These are phyloP conservation scores for Symbiodinium pilosum DNA, from an alignment of 73 alveolate species.

Conservation along the genomic window DNA sequence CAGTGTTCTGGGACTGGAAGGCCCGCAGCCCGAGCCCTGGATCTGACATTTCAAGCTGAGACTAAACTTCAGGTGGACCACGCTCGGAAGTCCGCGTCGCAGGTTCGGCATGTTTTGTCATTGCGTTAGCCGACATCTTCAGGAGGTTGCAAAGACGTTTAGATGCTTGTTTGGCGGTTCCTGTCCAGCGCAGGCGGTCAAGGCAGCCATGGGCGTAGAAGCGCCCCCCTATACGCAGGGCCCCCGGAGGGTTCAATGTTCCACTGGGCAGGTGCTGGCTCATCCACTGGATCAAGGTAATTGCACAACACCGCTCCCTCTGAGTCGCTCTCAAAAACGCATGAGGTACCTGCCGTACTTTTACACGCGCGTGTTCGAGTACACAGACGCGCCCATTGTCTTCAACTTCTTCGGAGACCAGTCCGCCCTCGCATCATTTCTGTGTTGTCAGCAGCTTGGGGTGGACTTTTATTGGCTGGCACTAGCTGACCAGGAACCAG, in stretches of 20 bases:
- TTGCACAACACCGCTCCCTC: too few species aligned
- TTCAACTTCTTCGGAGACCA: conserved; percentile 93
- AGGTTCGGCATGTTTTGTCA: not conserved
- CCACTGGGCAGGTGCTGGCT: too few species aligned
- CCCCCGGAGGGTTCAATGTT: not conserved
- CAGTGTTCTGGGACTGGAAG: too few species aligned
- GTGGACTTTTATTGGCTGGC: too few species aligned
- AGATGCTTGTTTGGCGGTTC: not conserved
- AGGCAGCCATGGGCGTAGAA: conserved; percentile 52
- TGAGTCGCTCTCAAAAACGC: too few species aligned
- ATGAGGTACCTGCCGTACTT: conserved; percentile 71
- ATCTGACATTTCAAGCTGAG: too few species aligned
- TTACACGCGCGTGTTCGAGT: conserved; percentile 84
- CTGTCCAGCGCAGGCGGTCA: conserved; percentile 23
- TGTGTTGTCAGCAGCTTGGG: too few species aligned
- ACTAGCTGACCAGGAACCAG: too few species aligned
- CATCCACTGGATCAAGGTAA: too few species aligned
- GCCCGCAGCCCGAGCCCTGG: too few species aligned
- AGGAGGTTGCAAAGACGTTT: too few species aligned
- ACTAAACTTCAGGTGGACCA: conserved; percentile 47
- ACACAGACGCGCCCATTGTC: conserved; percentile 90
- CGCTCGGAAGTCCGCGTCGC: conserved; percentile 70
- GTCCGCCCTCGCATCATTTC: conserved; percentile 5
- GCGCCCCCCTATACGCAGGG: conserved; percentile 20
- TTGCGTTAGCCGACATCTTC: too few species aligned